phyloP scores from a whole-genome alignment of 495 filamentous ascomycete species.

The Halenospora varia region DNA sequence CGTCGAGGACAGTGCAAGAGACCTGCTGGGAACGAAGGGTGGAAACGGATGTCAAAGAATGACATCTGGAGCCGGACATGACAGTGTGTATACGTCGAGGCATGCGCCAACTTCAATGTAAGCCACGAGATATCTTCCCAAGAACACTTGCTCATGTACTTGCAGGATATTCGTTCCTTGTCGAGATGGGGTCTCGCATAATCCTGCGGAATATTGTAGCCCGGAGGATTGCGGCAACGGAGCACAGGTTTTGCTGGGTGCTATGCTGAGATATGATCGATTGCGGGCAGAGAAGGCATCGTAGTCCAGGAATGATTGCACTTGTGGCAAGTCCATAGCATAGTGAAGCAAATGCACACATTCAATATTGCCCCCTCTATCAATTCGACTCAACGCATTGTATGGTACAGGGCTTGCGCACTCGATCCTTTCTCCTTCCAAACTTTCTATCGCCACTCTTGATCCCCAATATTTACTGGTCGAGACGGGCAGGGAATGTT shows the following conservation, averaged over 20 bases:
- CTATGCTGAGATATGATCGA: constrained; percentile 24
- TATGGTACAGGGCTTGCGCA: constrained; percentile 23
- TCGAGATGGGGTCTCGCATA: constrained; percentile 43
- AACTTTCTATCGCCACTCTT: background rate
- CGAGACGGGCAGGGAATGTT: constrained; percentile 78
- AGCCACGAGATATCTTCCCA: too few species aligned
- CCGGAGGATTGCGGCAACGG: constrained; percentile 35
- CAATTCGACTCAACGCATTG: constrained; percentile 21
- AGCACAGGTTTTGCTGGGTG: constrained; percentile 23
- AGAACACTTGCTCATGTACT: constrained; percentile 2
- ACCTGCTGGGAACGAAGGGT: constrained; percentile 36
- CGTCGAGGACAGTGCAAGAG: constrained; percentile 57
- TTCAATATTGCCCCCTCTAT: constrained; percentile 10
- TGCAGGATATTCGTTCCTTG: constrained; percentile 43
- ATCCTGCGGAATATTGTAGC: constrained; percentile 44
- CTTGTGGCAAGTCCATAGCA: too few species aligned
- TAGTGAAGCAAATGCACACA: too few species aligned
- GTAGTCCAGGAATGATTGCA: background rate
- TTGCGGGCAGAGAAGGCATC: constrained; percentile 20
- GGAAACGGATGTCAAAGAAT: constrained; percentile 42
- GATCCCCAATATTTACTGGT: constrained; percentile 38
- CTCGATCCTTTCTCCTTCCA: constrained; percentile 11
- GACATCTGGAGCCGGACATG: constrained; percentile 48
- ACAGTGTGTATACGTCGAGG: constrained; percentile 25
- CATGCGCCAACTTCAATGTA: constrained; percentile 40